These are phyloP conservation scores for Plenodomus lindquistii DNA, from an alignment of 2,329 filamentous ascomycete genomes.

Conservation along the genomic window DNA sequence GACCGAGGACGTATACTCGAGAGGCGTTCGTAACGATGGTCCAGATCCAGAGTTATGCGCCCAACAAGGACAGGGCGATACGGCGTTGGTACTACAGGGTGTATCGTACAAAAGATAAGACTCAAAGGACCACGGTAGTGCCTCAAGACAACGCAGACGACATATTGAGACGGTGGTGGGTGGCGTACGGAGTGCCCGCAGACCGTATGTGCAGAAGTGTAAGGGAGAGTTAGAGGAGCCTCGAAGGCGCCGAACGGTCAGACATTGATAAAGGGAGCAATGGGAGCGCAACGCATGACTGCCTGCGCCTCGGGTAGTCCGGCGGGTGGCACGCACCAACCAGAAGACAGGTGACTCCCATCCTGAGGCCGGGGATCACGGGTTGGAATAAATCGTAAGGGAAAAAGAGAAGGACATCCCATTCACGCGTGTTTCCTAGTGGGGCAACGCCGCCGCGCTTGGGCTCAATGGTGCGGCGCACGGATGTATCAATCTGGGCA, in stretches of 20 bases:
- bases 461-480: constrained; percentile 7
- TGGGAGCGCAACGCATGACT: constrained; percentile 5
- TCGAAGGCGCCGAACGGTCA: constrained; percentile 18
- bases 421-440: constrained; percentile 22
- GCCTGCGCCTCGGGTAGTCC: constrained; percentile 10
- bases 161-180: constrained; percentile 14
- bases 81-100: constrained; percentile 15
- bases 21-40: constrained; percentile 3
- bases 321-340: constrained; percentile 19
- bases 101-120: constrained; percentile 18
- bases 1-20: neutral
- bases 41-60: constrained; percentile 6
- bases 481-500: constrained; percentile 7
- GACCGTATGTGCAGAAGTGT: constrained; percentile 11
- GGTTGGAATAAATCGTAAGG: constrained; percentile 20
- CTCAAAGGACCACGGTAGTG: constrained; percentile 9
- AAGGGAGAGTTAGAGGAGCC: constrained; percentile 10
- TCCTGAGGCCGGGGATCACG: constrained; percentile 9
- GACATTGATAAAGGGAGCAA: constrained; percentile 17
- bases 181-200: constrained; percentile 14
- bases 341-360: constrained; percentile 6
- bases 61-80: constrained; percentile 12
- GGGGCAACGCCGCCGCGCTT: constrained; percentile 11
- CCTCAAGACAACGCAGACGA: constrained; percentile 10
- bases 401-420: constrained; percentile 4